Base-by-base conservation (phyloP, 495 filamentous ascomycete genomes). In the Neurospora terricola region DNA sequence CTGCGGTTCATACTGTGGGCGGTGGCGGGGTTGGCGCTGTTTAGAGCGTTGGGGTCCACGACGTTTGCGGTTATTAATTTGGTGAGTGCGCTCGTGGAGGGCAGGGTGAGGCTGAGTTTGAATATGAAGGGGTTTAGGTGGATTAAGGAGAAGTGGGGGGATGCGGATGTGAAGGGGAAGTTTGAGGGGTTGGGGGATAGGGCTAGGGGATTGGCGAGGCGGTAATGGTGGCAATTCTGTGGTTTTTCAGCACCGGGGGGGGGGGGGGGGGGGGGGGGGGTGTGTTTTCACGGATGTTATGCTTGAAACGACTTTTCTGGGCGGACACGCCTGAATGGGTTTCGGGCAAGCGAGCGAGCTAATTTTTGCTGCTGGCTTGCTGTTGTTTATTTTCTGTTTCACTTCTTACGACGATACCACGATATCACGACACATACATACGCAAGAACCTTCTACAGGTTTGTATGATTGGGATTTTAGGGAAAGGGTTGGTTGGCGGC, bases 1-100 rank as follows among this genome's bases (percentile, higher is more conserved):
- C 88, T 99, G 37, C 90, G 91, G 38, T 94, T 97, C 78, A 92
- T 98, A 77, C 87, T 99, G 7, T 99, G 96, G 96, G 83, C 89
- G 38, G 96, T 99, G 16, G 96, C 96, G 0, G 87, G 86, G 1
- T 82, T 99, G 72, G 96, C 96, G 8, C 81, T 93, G 9, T 94
- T 98, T 81, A 86, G 96, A 72, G 92, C 92, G 0, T 72, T 97
- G 3, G 96, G 96, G 0, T 90, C 86, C n/a, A 90, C 89, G 12
- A 88, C 92, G 0, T 99, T 94, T 80, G 90, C 91, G 0, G 82
- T 97, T 18, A 87, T 98, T 70, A 92, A 94, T 78, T 83, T 92
- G 5, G 82, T 99, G 30, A 92, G 96, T 77, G 90, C 89, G 81
- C 84, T 96, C 40, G 93, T 95, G 12, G 96, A 98, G 82, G 94